Conservation (phyloP, 345 rosid genomes). For the Turritis glabra region DNA sequence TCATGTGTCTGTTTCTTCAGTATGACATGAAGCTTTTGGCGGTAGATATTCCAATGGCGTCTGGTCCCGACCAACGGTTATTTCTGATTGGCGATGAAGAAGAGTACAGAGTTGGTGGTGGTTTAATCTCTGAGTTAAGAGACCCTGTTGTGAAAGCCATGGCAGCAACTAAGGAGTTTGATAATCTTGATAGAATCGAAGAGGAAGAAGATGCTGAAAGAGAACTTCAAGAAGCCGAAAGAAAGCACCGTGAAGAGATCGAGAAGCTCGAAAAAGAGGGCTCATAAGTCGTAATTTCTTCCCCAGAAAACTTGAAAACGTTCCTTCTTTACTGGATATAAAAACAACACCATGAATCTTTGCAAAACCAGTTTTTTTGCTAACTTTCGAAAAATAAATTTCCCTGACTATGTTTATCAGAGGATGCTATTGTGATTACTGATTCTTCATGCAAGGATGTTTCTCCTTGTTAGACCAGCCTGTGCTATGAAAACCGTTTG, state of each 20-base stretch:
- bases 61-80: constrained; percentile 84
- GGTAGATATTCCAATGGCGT: constrained; percentile 82
- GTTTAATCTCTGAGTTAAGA: constrained; percentile 78
- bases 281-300: constrained; percentile 6
- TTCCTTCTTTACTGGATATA: constrained; percentile 20
- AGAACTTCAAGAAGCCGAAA: constrained; percentile 56
- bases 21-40: constrained; percentile 82
- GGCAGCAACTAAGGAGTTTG: constrained; percentile 91
- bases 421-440: constrained; percentile 22
- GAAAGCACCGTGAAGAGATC: constrained; percentile 35
- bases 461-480: background rate
- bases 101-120: constrained; percentile 84
- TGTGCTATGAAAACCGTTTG: background rate
- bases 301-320: background rate
- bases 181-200: constrained; percentile 58
- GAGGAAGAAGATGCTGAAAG: constrained; percentile 48
- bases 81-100: constrained; percentile 81
- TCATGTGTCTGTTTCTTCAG: constrained; percentile 51
- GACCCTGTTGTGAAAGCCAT: constrained; percentile 91
- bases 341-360: constrained; percentile 15
- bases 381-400: constrained; percentile 22
- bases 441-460: background rate
- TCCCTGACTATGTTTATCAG: constrained; percentile 18
- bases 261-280: constrained; percentile 29
- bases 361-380: background rate